Evolutionary conservation across 208 protist genomes (phyloP), one percentile per base, ranked within the genome.

Genomic region (Lotmaria passim): DNA sequence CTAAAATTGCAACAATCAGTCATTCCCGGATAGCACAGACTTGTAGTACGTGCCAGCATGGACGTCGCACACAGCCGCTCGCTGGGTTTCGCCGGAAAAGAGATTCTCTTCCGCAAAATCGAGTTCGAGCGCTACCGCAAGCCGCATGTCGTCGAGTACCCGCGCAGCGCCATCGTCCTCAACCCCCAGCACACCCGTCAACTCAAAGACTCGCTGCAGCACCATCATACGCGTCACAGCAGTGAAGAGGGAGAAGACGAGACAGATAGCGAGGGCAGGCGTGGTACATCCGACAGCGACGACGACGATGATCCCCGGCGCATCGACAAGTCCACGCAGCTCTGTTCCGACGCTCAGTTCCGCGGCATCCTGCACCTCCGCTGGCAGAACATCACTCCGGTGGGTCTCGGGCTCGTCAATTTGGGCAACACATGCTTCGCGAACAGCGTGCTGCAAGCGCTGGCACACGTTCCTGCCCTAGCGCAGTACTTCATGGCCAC

Each of bases 391-490:
- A 77, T 93, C 26, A 67, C 79, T 0, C 78, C 78, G 0, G 86
- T 77, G 11, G 93, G 93, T 0, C 51, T 86, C 19, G 93, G 93
- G 0, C 77, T 97, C 26, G 70, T 82, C 21, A 97, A 97, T 59
- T 59, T 95, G 23, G 93, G 91, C 48, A 97, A 97, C 78, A 96
- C 92, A 17, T 98, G 94, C 70, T 98, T 97, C 62, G 82, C 82
- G 12, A 97, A 98, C 69, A 83, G 79, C 59, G 90, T 97, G 14
- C 72, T 98, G 26, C 94, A 98, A 66, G 83, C 84, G 10, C 68
- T 98, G 19, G 75, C 85, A 19, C 93, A 98, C 72, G 89, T 83
- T 19, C 92, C 94, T 1, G 83, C 90, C 5, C 69, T 98, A 21
- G 86, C 92, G 33, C 90, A 95, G 71, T 95, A 94, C 82, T 93